These are phyloP conservation scores for Penicillium sp. DNA, from an alignment of 2,329 filamentous ascomycete species.

Conservation along the genomic window DNA sequence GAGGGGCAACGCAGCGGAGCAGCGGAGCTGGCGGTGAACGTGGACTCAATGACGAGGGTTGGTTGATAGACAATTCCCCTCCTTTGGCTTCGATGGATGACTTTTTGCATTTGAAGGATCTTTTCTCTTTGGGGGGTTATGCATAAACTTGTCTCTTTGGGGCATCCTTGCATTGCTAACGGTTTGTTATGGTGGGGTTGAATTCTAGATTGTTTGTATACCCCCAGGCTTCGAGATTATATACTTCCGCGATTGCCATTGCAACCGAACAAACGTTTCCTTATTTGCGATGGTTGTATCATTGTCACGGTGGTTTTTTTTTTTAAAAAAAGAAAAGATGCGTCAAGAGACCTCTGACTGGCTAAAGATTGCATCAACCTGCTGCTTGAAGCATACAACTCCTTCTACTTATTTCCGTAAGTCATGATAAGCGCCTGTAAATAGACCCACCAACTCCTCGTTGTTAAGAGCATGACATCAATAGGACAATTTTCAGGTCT, in stretches of 20 bases:
- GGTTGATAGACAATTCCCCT: not conserved
- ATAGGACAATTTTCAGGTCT: not conserved
- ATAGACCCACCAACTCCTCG: no score
- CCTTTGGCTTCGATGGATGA: not conserved
- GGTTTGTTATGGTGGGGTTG: not conserved
- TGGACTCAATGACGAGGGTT: constrained; percentile 12
- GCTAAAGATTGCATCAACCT: not conserved
- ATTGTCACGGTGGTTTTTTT: not conserved
- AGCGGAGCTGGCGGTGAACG: constrained; percentile 32
- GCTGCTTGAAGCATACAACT: constrained; percentile 4
- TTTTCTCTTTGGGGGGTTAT: not conserved
- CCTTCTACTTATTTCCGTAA: not conserved
- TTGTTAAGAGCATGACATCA: not conserved
- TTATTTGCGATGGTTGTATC: no score
- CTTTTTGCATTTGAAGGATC: not conserved
- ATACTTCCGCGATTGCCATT: not conserved
- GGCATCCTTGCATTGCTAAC: not conserved
- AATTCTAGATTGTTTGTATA: not conserved
- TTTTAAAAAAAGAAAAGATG: not conserved
- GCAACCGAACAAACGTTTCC: not conserved
- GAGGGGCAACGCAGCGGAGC: constrained; percentile 37
- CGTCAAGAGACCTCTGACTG: not conserved
- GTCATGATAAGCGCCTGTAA: not conserved
- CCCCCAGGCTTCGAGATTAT: not conserved
- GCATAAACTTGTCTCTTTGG: constrained; percentile 1